A percentile compares a stretch with the other conserved stretches of the same genome.
Evolutionary conservation across 495 filamentous ascomycete species (phyloP).

Genomic region (Rusavskia elegans): DNA sequence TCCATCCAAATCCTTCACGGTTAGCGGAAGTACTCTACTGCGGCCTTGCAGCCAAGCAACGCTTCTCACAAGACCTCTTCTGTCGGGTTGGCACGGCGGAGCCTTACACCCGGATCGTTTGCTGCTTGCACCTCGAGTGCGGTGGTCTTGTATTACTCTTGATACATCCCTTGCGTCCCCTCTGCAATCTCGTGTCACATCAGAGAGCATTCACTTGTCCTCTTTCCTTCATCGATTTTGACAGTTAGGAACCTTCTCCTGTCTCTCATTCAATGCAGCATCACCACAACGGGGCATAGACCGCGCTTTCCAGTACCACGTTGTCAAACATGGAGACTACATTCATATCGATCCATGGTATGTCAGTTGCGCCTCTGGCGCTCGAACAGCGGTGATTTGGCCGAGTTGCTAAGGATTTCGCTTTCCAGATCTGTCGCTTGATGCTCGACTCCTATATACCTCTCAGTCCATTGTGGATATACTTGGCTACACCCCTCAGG

Average conservation of each 20-base stretch:
- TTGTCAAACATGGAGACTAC: constrained; percentile 60
- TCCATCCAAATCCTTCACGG: too few relatives aligned
- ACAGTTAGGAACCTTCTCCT: too few relatives aligned
- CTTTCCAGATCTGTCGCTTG: constrained; percentile 46
- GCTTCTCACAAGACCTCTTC: background rate
- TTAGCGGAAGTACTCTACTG: background rate
- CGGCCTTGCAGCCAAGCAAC: background rate
- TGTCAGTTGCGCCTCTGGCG: constrained; percentile 18
- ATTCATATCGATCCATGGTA: constrained; percentile 86
- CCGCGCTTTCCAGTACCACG: background rate
- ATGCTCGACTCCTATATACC: constrained; percentile 70
- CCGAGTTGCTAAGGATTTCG: constrained; percentile 3
- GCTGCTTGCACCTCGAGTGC: background rate
- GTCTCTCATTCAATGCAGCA: background rate
- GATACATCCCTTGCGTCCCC: background rate
- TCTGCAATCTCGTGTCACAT: background rate
- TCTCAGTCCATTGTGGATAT: constrained; percentile 75
- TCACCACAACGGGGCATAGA: background rate
- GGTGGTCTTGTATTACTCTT: background rate
- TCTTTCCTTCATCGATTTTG: too few relatives aligned
- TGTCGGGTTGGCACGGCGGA: background rate
- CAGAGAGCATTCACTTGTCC: background rate
- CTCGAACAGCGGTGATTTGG: constrained; percentile 1
- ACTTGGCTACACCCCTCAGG: constrained; percentile 60
- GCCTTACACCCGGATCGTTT: background rate